Evolutionary conservation across 176 grass and related monocot species (phyloP), one percentile per base, ranked within the genome.

Genomic region (Bonia amplexicaulis): DNA sequence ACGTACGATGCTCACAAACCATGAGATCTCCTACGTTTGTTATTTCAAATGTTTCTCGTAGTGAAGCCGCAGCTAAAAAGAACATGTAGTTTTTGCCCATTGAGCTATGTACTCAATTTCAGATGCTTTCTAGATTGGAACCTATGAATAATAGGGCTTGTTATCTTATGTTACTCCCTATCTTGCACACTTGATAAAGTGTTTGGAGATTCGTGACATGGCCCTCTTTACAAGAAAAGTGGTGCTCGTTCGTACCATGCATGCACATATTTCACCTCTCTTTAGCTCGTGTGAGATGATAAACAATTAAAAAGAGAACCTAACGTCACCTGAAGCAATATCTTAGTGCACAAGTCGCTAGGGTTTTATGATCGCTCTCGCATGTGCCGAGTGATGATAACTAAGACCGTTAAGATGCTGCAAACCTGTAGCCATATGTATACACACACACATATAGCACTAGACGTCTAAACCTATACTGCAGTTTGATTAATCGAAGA

Each of bases 211-310:
- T 90, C 77, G 89, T 40, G 85, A 37, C 61, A 87, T 63, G 85
- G 19, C 67, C 66, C 80, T 84, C 89, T 87, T 84, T 54, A 80
- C 85, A 87, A 90, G 80, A 75, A 87, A 84, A 90, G 89, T 75
- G 48, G 61, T 41, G 58, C 60, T 48, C 23, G 41, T 80, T 48
- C 23, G 41, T 80, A 78, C 74, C 52, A 69, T 69, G 61, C 75
- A 80, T 84, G 74, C 89, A 53, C 46, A 89, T 82, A 76, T 62
- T 58, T 85, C 62, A 68, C 63, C 73, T 88, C 40, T 77, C 72
- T 60, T 63, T 69, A 70, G 72, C 48, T 61, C 80, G 41, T 82
- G 62, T 62, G 51, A 44, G 20, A 82, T 33, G n/a, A n/a, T 87
- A 87, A 87, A 84, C 74, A 87, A 90, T 47, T 66, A 11, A 52